Percentiles rank a stretch among this genome's conserved stretches.
Evolutionary conservation across 768 basidiomycete genomes (phyloP).

Genomic region (Mycena alexandri): DNA sequence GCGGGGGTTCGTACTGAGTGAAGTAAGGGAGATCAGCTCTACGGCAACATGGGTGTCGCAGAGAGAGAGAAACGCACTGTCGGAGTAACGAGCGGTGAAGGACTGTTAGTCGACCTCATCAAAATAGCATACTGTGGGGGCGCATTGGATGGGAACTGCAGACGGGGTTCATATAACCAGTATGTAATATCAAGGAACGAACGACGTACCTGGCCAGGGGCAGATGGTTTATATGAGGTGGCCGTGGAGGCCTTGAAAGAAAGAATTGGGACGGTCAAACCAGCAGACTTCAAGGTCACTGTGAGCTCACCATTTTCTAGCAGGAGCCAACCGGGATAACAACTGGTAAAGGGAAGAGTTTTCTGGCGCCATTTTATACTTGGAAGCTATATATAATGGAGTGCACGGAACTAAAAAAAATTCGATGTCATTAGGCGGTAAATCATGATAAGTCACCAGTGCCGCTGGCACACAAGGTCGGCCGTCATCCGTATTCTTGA

Average conservation of each 20-base stretch:
- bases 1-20: slow-evolving; percentile 8
- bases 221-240: background rate
- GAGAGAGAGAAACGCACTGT: slow-evolving; percentile 3
- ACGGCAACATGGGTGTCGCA: background rate
- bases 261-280: background rate
- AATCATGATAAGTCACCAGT: too few relatives aligned
- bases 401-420: background rate
- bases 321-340: too few relatives aligned
- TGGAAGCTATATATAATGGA: slow-evolving; percentile 11
- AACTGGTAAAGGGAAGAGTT: background rate
- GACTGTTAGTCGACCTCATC: background rate
- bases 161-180: background rate
- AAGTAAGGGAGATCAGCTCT: background rate
- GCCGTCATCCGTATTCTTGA: background rate
- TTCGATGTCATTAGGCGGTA: background rate
- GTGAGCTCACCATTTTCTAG: slow-evolving; percentile 1
- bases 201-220: slow-evolving; percentile 1
- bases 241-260: background rate
- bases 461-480: too few relatives aligned
- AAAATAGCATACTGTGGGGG: slow-evolving; percentile 20
- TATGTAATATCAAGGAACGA: background rate
- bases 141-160: background rate
- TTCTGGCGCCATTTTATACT: slow-evolving; percentile 22
- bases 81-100: background rate
- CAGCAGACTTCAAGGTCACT: background rate